These are phyloP conservation scores for Tranzscheliella williamsii DNA, from an alignment of 1,284 basidiomycete genomes.

Conservation along the genomic window DNA sequence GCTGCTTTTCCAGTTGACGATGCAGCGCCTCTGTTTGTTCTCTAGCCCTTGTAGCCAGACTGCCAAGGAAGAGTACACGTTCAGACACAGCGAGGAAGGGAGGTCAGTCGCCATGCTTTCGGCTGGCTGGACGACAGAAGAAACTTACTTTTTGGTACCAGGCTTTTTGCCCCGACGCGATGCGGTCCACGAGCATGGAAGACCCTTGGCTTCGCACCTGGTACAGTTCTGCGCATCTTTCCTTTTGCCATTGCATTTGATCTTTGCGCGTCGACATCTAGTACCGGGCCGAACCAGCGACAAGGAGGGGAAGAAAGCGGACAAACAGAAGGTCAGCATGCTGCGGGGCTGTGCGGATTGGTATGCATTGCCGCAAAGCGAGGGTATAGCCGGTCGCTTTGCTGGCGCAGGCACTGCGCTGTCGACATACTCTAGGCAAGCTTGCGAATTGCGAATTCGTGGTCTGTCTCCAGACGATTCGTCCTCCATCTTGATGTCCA, in stretches of 20 bases:
- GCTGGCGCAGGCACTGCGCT: neutral
- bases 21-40: constrained; percentile 30
- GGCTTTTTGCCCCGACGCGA: constrained; percentile 37
- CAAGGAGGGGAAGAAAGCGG: neutral
- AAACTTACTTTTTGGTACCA: constrained; percentile 36
- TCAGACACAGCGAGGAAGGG: no score
- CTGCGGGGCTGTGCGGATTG: neutral
- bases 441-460: constrained; percentile 34
- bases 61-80: constrained; percentile 2
- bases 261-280: constrained; percentile 39
- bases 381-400: neutral
- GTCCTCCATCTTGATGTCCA: constrained; percentile 29
- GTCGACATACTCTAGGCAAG: constrained; percentile 34
- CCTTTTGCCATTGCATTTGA: constrained; percentile 41
- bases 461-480: constrained; percentile 18
- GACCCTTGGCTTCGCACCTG: constrained; percentile 33
- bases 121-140: no score
- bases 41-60: constrained; percentile 29
- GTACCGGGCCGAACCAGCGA: neutral
- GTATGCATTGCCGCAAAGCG: constrained; percentile 1
- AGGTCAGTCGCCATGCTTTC: neutral
- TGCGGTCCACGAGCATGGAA: constrained; percentile 34
- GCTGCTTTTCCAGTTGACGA: constrained; percentile 11
- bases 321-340: neutral
- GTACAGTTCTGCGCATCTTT: constrained; percentile 37